Evolutionary conservation across 495 filamentous ascomycete species (phyloP), one percentile per base, ranked within the genome.

Genomic region (Ascobolus immersus): DNA sequence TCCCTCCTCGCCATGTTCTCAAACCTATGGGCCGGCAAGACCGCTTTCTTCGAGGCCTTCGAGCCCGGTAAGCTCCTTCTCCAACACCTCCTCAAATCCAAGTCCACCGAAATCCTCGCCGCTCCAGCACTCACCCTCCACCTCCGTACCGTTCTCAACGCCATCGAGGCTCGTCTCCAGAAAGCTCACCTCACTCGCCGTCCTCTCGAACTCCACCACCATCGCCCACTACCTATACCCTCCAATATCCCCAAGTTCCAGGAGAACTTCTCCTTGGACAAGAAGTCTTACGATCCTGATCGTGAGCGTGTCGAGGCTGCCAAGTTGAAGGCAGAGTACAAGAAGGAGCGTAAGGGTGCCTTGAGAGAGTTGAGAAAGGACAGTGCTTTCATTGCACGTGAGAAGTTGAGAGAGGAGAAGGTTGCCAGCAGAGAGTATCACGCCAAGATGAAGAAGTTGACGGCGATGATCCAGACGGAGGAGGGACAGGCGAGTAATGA

Each of bases 291-390:
- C 62, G 86, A 99, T 45, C 78, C 79, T 1, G 71, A 94, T 51
- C 67, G 68, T 33, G 81, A 86, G 48, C 75, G 86, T 17, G 65
- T 71, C n/a, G 79, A 89, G 39, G 41, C 67, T 29, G 68, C 66
- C 42, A 80, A 77, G 44, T 61, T 99, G 45, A 69, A 66, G 55
- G 69, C 71, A 29, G 84, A 99, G 57, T 70, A 78, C 65, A 92
- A 91, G 67, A 68, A 72, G 45, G 86, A 99, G 62, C 63, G 64
- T 52, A 99, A 99, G 66, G 86, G 81, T 9, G 86, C 86, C 15
- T 64, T 94, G 59, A 65, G 86, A 39, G 86, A 94, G 55, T 58
- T 99, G 46, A 63, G 86, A 47, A 93, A 92, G 61, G 86, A 94
- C 49, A 75, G 77, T 28, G 73, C 69, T 48, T 93, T 94, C 48